These are phyloP conservation scores for Colletotrichum shisoi DNA, from an alignment of 2,329 filamentous ascomycete genomes.

Conservation along the genomic window DNA sequence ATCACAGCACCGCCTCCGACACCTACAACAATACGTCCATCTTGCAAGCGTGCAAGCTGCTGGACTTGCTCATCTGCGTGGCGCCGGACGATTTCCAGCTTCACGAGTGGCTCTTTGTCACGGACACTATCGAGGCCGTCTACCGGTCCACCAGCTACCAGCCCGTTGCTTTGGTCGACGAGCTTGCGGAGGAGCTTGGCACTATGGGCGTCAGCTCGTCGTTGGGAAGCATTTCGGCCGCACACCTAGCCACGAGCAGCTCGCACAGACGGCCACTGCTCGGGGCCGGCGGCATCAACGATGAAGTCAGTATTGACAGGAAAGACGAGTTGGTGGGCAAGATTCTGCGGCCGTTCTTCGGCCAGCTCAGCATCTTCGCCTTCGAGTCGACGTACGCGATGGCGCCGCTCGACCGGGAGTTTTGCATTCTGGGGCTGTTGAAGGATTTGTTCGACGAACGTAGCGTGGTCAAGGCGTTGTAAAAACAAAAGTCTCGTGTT, in stretches of 20 bases:
- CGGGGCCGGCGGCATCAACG: slow-evolving; percentile 61
- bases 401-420: slow-evolving; percentile 70
- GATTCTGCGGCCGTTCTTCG: slow-evolving; percentile 86
- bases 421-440: slow-evolving; percentile 70
- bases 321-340: slow-evolving; percentile 76
- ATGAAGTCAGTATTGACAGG: slow-evolving; percentile 65
- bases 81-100: slow-evolving; percentile 96
- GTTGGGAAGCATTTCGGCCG: slow-evolving; percentile 50
- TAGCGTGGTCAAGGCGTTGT: slow-evolving; percentile 69
- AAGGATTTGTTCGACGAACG: slow-evolving; percentile 82
- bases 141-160: slow-evolving; percentile 77
- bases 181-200: slow-evolving; percentile 79
- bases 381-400: slow-evolving; percentile 95
- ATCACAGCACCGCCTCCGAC: slow-evolving; percentile 69
- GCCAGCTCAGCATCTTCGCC: slow-evolving; percentile 87
- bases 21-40: slow-evolving; percentile 79
- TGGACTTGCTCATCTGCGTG: slow-evolving; percentile 85
- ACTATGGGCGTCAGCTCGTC: slow-evolving; percentile 49
- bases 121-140: slow-evolving; percentile 94
- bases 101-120: slow-evolving; percentile 97
- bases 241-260: slow-evolving; percentile 49
- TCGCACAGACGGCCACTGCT: slow-evolving; percentile 59
- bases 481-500: slow-evolving; percentile 38
- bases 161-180: slow-evolving; percentile 80
- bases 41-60: slow-evolving; percentile 90